Conservation (phyloP, 2,329 filamentous ascomycete genomes). For the Alternaria panax region DNA sequence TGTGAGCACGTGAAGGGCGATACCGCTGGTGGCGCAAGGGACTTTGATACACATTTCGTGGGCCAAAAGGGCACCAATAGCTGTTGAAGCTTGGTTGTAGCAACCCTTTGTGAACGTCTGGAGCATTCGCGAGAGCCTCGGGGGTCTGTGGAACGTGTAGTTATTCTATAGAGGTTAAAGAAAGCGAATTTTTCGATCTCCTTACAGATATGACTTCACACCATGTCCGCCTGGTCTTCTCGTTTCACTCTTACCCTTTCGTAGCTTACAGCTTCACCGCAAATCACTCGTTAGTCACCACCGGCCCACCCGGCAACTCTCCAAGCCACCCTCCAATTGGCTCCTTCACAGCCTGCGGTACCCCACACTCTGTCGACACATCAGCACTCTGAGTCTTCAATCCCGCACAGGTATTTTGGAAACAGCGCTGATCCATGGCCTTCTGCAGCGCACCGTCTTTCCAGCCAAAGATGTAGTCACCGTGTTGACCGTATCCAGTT, state of each 20-base stretch:
- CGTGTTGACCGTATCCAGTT: slow-evolving; percentile 37
- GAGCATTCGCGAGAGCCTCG: not conserved
- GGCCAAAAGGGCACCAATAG: not conserved
- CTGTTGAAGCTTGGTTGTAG: not conserved
- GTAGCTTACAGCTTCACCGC: not conserved
- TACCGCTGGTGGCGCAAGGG: not conserved
- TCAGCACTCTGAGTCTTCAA: slow-evolving; percentile 31
- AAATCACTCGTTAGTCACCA: slow-evolving; percentile 17
- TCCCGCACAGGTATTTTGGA: slow-evolving; percentile 47
- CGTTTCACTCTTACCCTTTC: not conserved
- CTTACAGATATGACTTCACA: not conserved
- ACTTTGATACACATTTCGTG: not conserved
- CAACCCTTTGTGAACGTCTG: not conserved
- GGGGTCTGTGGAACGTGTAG: not conserved
- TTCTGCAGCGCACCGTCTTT: slow-evolving; percentile 58
- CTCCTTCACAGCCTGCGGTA: slow-evolving; percentile 31
- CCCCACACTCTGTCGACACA: slow-evolving; percentile 25
- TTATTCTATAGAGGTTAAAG: not conserved
- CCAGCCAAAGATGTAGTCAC: slow-evolving; percentile 53
- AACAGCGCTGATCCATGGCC: slow-evolving; percentile 44
- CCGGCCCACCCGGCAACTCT: slow-evolving; percentile 26
- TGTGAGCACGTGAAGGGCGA: not conserved
- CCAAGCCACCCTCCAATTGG: slow-evolving; percentile 30
- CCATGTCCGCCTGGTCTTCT: not conserved
- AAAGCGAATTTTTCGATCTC: not conserved